Evolutionary conservation across 257 asterid genomes (phyloP).

Genomic region (Cruciata laevipes): DNA sequence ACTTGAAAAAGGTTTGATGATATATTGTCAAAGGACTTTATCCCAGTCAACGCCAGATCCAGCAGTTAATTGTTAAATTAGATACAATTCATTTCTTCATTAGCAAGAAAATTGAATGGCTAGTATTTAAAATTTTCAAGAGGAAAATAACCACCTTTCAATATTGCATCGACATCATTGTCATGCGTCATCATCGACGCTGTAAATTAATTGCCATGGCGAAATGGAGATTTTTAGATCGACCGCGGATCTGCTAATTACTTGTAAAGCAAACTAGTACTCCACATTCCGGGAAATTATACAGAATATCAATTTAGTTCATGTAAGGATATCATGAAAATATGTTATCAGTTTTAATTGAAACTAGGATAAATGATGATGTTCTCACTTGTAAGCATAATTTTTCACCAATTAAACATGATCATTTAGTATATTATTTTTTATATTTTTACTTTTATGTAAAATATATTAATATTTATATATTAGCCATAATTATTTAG

Average conservation of each 20-base stretch:
- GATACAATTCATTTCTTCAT: neutral
- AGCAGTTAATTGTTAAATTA: neutral
- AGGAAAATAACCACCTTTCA: neutral
- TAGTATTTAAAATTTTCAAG: neutral
- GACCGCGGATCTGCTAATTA: neutral
- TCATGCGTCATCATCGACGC: neutral
- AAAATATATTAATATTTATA: too few relatives aligned
- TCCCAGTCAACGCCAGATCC: neutral
- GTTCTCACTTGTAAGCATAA: too few relatives aligned
- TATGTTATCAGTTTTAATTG: too few relatives aligned
- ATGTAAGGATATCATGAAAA: too few relatives aligned
- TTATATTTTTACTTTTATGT: too few relatives aligned
- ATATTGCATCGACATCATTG: neutral
- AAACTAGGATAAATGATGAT: too few relatives aligned
- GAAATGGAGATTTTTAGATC: too few relatives aligned
- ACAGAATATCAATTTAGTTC: too few relatives aligned
- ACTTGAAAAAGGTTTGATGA: neutral
- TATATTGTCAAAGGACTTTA: neutral
- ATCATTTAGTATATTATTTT: too few relatives aligned
- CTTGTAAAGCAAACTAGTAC: neutral
- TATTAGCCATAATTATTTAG: too few relatives aligned
- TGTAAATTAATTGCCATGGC: neutral
- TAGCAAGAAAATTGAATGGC: neutral
- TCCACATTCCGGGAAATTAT: neutral
- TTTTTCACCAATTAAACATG: too few relatives aligned